These are phyloP conservation scores for Herpetomonas tarakana DNA, from an alignment of 208 protist genomes.

Conservation along the genomic window DNA sequence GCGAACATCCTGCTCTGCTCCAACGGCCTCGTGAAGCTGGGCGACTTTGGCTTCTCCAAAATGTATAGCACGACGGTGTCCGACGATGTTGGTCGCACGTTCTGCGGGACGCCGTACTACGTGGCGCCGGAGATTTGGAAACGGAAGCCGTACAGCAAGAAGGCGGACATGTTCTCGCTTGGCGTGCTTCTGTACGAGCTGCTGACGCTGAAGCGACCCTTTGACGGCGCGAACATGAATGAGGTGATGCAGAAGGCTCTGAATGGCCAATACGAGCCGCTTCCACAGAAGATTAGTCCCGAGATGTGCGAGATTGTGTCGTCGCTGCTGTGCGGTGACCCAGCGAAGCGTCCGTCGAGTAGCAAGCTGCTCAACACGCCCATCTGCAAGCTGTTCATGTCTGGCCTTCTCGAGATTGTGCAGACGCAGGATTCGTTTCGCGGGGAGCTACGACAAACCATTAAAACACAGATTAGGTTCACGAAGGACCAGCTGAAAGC, in stretches of 20 bases:
- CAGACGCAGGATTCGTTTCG: slow-evolving; percentile 62
- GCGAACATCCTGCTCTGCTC: slow-evolving; percentile 89
- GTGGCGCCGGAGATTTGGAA: slow-evolving; percentile 93
- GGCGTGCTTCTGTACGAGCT: slow-evolving; percentile 89
- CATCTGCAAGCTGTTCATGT: slow-evolving; percentile 76
- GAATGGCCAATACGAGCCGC: slow-evolving; percentile 60
- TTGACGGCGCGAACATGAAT: slow-evolving; percentile 75
- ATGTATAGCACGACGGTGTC: slow-evolving; percentile 84
- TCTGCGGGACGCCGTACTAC: slow-evolving; percentile 93
- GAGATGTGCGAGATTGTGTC: slow-evolving; percentile 64
- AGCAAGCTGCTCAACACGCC: slow-evolving; percentile 63
- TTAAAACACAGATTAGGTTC: slow-evolving; percentile 52
- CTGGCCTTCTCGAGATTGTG: slow-evolving; percentile 71
- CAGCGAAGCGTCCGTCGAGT: slow-evolving; percentile 49
- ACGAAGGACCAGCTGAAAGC: slow-evolving; percentile 55
- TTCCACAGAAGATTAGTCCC: slow-evolving; percentile 42
- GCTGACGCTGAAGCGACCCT: slow-evolving; percentile 81
- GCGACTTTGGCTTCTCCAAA: slow-evolving; percentile 87
- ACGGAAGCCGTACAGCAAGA: slow-evolving; percentile 92
- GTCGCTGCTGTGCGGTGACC: slow-evolving; percentile 51
- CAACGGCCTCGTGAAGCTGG: slow-evolving; percentile 87
- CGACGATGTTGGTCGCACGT: slow-evolving; percentile 67
- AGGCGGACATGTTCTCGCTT: slow-evolving; percentile 93
- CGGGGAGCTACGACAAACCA: slow-evolving; percentile 48
- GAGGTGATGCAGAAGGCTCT: slow-evolving; percentile 87